Conservation (phyloP, 345 rosid genomes). For the Alliaria petiolata region DNA sequence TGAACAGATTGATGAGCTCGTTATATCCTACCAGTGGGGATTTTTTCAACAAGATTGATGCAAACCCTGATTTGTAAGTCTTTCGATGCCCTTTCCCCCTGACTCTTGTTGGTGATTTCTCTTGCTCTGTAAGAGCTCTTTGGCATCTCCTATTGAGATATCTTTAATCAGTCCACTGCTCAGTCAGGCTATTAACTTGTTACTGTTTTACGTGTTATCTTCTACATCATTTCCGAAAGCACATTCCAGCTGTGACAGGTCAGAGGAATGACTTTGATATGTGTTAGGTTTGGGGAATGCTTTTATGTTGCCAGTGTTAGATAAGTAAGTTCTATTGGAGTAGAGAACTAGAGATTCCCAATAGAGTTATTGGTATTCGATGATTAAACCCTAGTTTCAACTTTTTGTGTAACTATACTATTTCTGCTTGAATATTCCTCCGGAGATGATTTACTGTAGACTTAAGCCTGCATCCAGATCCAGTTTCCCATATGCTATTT, state of each 20-base stretch:
- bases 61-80: slow-evolving; percentile 96
- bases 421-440: slow-evolving; percentile 5
- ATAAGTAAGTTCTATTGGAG: background rate
- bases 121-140: background rate
- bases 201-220: background rate
- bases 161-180: background rate
- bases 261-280: background rate
- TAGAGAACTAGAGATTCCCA: background rate
- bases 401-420: background rate
- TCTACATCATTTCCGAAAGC: background rate
- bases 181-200: background rate
- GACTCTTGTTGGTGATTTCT: background rate
- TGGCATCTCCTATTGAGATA: background rate
- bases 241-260: background rate
- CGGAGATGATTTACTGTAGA: background rate
- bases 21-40: slow-evolving; percentile 66
- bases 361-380: background rate
- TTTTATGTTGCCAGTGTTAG: background rate
- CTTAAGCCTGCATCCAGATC: background rate
- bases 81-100: background rate
- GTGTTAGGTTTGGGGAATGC: background rate
- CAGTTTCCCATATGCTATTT: background rate
- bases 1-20: slow-evolving; percentile 78
- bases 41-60: slow-evolving; percentile 87
- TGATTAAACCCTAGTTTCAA: background rate